phyloP scores from a whole-genome alignment of 2,329 filamentous ascomycete genomes.

The Zelopaecilomyces penicillatus region DNA sequence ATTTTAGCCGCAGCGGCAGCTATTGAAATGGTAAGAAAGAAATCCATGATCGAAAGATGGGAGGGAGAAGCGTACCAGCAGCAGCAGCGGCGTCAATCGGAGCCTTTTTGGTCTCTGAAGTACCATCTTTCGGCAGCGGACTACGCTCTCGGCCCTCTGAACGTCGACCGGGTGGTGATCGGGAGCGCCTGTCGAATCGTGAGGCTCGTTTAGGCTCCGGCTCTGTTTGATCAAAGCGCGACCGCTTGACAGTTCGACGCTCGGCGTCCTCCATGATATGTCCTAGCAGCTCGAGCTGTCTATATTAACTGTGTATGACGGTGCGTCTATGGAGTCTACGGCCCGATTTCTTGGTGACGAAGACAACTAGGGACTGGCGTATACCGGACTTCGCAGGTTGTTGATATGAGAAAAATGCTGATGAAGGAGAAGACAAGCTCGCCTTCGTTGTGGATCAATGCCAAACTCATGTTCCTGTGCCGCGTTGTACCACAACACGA shows the following conservation, averaged over 20 bases:
- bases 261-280: constrained; percentile 63
- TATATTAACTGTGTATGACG: too few species aligned
- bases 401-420: too few species aligned
- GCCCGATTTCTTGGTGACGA: too few species aligned
- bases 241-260: constrained; percentile 66
- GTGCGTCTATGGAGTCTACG: too few species aligned
- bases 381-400: too few species aligned
- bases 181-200: constrained; percentile 85
- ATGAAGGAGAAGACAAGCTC: too few species aligned
- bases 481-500: too few species aligned
- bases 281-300: too few species aligned
- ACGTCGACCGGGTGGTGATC: constrained; percentile 63
- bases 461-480: too few species aligned
- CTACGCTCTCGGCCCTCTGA: constrained; percentile 74
- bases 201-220: constrained; percentile 68
- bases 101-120: constrained; percentile 39
- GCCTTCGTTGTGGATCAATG: too few species aligned
- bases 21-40: constrained; percentile 23
- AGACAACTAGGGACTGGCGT: too few species aligned
- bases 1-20: constrained; percentile 85
- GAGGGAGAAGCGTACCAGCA: constrained; percentile 49
- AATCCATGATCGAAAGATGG: background rate
- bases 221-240: constrained; percentile 89
- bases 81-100: constrained; percentile 64
- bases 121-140: constrained; percentile 48